Conservation (phyloP, 2,329 filamentous ascomycete genomes). For the Periconia sp. region DNA sequence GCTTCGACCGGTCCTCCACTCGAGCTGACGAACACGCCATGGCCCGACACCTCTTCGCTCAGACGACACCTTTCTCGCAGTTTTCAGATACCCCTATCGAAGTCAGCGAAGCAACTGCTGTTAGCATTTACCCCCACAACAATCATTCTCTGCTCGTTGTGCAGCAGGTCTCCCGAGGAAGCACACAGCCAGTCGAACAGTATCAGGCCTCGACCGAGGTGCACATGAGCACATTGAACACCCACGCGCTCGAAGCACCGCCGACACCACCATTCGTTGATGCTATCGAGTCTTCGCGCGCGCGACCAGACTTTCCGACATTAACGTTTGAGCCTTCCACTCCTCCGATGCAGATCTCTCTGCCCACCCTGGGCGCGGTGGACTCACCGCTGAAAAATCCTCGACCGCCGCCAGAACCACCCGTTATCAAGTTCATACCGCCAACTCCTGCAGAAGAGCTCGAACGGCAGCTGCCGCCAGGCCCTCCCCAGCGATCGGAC, state of each 20-base stretch:
- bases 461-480: slow-evolving; percentile 48
- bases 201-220: slow-evolving; percentile 20
- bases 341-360: slow-evolving; percentile 38
- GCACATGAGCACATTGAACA: slow-evolving; percentile 23
- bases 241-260: slow-evolving; percentile 21
- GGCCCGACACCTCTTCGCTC: slow-evolving; percentile 55
- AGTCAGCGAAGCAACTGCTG: slow-evolving; percentile 65
- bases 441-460: slow-evolving; percentile 58
- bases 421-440: slow-evolving; percentile 61
- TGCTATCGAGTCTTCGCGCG: slow-evolving; percentile 18
- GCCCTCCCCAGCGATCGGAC: slow-evolving; percentile 36
- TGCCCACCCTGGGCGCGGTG: slow-evolving; percentile 40
- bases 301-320: slow-evolving; percentile 27
- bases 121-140: slow-evolving; percentile 67
- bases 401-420: slow-evolving; percentile 62
- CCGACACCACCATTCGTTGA: slow-evolving; percentile 35
- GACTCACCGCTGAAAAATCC: slow-evolving; percentile 66
- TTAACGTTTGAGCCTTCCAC: slow-evolving; percentile 44
- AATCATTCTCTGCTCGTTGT: slow-evolving; percentile 69
- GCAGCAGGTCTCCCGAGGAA: slow-evolving; percentile 54
- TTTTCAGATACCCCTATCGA: slow-evolving; percentile 60
- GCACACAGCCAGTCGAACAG: slow-evolving; percentile 26
- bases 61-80: slow-evolving; percentile 58
- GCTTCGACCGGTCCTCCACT: slow-evolving; percentile 45
- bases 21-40: slow-evolving; percentile 47